These are phyloP conservation scores for Botryotinia convoluta DNA, from an alignment of 2,329 filamentous ascomycete genomes.

Conservation along the genomic window DNA sequence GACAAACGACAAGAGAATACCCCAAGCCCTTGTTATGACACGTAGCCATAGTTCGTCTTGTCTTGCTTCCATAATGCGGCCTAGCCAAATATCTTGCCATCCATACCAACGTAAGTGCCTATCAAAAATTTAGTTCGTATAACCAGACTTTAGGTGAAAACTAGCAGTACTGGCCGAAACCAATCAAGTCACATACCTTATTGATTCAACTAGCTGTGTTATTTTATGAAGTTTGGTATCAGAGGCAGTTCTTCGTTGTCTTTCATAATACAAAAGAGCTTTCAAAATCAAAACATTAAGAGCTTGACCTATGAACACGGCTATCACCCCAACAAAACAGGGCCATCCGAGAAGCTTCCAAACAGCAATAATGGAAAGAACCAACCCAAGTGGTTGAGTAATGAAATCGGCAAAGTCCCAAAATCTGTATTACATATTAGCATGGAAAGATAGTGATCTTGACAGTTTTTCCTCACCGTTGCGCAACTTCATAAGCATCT, in stretches of 20 bases:
- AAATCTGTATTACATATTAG: slow-evolving; percentile 49
- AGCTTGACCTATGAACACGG: slow-evolving; percentile 66
- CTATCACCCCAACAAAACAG: slow-evolving; percentile 69
- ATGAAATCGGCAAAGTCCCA: slow-evolving; percentile 83
- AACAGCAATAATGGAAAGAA: slow-evolving; percentile 70
- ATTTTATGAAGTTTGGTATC: slow-evolving; percentile 77
- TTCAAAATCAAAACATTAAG: slow-evolving; percentile 68
- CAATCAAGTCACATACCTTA: slow-evolving; percentile 23
- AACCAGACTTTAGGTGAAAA: not conserved
- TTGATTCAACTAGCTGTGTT: slow-evolving; percentile 74
- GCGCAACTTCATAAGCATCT: slow-evolving; percentile 78
- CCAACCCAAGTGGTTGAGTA: slow-evolving; percentile 71
- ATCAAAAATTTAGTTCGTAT: not conserved
- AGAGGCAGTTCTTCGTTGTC: slow-evolving; percentile 67
- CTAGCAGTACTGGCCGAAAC: not conserved
- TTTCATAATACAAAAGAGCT: slow-evolving; percentile 65
- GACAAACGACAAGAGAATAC: slow-evolving; percentile 61
- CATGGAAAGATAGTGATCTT: not conserved
- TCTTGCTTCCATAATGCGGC: slow-evolving; percentile 64
- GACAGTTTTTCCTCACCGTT: slow-evolving; percentile 41
- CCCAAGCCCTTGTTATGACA: slow-evolving; percentile 62
- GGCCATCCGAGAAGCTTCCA: slow-evolving; percentile 79
- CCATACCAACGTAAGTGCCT: slow-evolving; percentile 49
- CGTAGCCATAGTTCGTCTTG: slow-evolving; percentile 64
- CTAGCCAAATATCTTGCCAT: slow-evolving; percentile 75